Base-by-base conservation (phyloP, 1,139 yeast species). In the Meyerozyma athensensis region DNA sequence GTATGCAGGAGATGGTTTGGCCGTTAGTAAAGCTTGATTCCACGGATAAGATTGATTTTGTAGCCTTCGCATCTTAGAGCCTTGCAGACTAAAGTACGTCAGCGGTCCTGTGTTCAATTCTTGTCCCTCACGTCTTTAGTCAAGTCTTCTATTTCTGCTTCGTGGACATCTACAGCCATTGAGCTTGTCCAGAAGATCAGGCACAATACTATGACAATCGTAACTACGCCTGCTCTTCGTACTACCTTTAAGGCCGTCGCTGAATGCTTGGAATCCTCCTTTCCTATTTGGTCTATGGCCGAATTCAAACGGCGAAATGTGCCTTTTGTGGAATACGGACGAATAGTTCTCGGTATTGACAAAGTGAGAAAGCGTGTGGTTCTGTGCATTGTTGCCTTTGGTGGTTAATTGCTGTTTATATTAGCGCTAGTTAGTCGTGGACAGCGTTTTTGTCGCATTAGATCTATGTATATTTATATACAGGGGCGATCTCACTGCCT, bases 131-230 rank as follows among this genome's bases (percentile, higher is more conserved):
- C 43, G 40, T 60, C 65, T 34, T 54, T 48, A 12, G 46, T 32
- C 32, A 59, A 48, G 38, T 58, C 57, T 4, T 37, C 40, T 2
- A 53, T 34, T 10, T 43, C 20, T 38, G 22, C 31, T 40, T 41
- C 31, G 43, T 52, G 28, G 35, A 46, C 36, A 36, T 41, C 41
- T 39, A 45, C 50, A 3, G 42, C 37, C 33, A 44, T 34, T 16
- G 52, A 46, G 33, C 68, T 61, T 24, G 68, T 64, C 59, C 63
- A 65, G 23, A 58, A 51, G 31, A 69, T 47, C 39, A 67, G 59
- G 26, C 62, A 62, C 7, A 69, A 34, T 1, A 66, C 69, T 5
- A 58, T 53, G 4, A 64, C 43, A 4, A 64, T 49, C 1, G 74
- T 63, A 6, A 54, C 46, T 1, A 54, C 63, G 1, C 76, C 76